Base-by-base conservation (phyloP, 495 filamentous ascomycete genomes). In the Neurospora sp. region DNA sequence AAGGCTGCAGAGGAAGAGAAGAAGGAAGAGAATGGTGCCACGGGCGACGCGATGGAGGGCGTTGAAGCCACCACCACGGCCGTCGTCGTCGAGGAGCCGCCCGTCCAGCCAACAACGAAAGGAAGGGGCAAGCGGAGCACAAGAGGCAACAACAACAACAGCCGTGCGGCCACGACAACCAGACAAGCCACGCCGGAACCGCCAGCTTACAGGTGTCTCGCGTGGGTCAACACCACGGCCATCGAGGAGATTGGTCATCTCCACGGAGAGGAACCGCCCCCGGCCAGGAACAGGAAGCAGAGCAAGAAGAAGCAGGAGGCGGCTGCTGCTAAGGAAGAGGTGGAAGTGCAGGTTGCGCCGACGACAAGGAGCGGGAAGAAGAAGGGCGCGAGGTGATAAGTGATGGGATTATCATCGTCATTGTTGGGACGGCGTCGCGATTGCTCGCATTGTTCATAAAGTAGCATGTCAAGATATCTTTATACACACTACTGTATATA, bases 141-240 rank as follows among this genome's bases (percentile, higher is more conserved):
- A 2, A 87, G 94, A 44, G 91, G 87, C 4, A 69, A 73, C 18
- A 71, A 73, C 18, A 71, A 35, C 23, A 48, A 62, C 14, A 66
- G 54, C 54, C 93, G 94, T 82, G 86, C 86, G 2, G 88, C 93
- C 54, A 86, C 89, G 40, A 59, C 48, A 8, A 66, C 54, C 3
- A 16, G 27, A 66, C 54, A 66, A 37, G 69, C 74, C 84, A 91
- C 74, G 81, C 89, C 81, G 12, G 83, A 82, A 72, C 76, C 72
- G 77, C 84, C 72, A 77, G 44, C 84, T 42, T 90, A 92, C 78
- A 89, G 92, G 35, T 98, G 94, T 79, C 83, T 97, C 46, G 83
- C 82, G 14, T 99, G 96, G 96, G 85, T 85, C 48, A 99, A 98
- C 79, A 89, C 85, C 0, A 91, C 89, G 71, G 94, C 93, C 20